These are phyloP conservation scores for Groenewaldozyma tartarivorans DNA, from an alignment of 805 yeast species.

Conservation along the genomic window DNA sequence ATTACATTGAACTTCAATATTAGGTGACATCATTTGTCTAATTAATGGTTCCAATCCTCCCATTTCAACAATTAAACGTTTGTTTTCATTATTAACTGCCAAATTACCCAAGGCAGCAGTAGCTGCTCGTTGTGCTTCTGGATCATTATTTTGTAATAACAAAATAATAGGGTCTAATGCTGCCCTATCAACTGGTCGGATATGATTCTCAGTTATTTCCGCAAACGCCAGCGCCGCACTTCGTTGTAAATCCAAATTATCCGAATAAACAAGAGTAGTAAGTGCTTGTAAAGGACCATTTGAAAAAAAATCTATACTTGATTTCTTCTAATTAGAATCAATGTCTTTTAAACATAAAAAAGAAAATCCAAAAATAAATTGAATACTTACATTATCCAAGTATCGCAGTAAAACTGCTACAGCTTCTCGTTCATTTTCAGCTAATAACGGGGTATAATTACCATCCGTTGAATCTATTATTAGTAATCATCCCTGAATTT, in stretches of 20 bases:
- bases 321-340: slow-evolving; percentile 14
- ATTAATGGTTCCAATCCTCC: slow-evolving; percentile 95
- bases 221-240: slow-evolving; percentile 98
- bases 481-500: no score
- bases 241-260: slow-evolving; percentile 88
- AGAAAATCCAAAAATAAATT: not conserved
- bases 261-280: slow-evolving; percentile 87
- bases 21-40: slow-evolving; percentile 94
- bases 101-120: slow-evolving; percentile 98
- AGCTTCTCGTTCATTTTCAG: slow-evolving; percentile 95
- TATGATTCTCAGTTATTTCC: slow-evolving; percentile 91
- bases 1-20: slow-evolving; percentile 97
- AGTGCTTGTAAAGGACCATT: slow-evolving; percentile 77
- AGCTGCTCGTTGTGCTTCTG: slow-evolving; percentile 96
- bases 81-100: slow-evolving; percentile 94
- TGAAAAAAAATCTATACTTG: slow-evolving; percentile 81
- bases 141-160: slow-evolving; percentile 74
- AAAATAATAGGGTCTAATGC: slow-evolving; percentile 90
- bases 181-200: slow-evolving; percentile 79
- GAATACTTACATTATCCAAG: slow-evolving; percentile 55
- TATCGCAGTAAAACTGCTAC: slow-evolving; percentile 82
- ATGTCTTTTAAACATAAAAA: not conserved
- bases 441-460: slow-evolving; percentile 69
- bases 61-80: slow-evolving; percentile 89
- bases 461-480: no score